Conservation (phyloP, 2,329 filamentous ascomycete genomes). For the Cyanodermella asteris region DNA sequence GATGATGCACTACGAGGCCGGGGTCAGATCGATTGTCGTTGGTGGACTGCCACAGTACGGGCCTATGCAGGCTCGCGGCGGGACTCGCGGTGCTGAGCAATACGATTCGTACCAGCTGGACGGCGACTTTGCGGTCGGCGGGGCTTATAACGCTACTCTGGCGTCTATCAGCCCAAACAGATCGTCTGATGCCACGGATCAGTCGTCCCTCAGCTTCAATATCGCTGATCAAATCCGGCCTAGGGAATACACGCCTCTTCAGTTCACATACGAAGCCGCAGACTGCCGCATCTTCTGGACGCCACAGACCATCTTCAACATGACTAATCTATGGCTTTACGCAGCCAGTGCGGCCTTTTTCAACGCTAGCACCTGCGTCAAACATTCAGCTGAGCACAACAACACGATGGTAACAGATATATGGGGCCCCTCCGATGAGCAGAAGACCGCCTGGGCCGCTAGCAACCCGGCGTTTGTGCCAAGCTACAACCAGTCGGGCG, state of each 20-base stretch:
- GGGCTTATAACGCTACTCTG: slow-evolving; percentile 6
- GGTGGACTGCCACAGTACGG: slow-evolving; percentile 10
- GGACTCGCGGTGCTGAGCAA: slow-evolving; percentile 8
- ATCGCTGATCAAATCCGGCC: slow-evolving; percentile 18
- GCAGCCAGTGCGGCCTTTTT: too few relatives aligned
- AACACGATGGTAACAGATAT: too few relatives aligned
- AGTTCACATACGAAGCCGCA: slow-evolving; percentile 18
- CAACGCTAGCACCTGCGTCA: too few relatives aligned
- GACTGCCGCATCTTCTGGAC: slow-evolving; percentile 20
- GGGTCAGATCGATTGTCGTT: slow-evolving; percentile 10
- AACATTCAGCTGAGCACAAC: too few relatives aligned
- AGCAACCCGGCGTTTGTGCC: too few relatives aligned
- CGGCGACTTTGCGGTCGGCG: slow-evolving; percentile 7
- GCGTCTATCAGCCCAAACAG: slow-evolving; percentile 2
- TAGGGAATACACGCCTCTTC: slow-evolving; percentile 13
- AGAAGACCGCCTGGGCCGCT: too few relatives aligned
- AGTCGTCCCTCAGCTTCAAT: slow-evolving; percentile 13
- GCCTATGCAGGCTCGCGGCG: slow-evolving; percentile 11
- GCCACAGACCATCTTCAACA: slow-evolving; percentile 15
- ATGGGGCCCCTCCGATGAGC: too few relatives aligned
- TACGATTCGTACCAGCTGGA: slow-evolving; percentile 8
- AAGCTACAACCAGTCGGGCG: too few relatives aligned
- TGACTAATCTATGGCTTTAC: slow-evolving; percentile 16
- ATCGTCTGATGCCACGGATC: slow-evolving; percentile 9
- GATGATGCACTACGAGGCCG: slow-evolving; percentile 11